Evolutionary conservation across 2,329 filamentous ascomycete species (phyloP).

Genomic region (Penicillium sp.): DNA sequence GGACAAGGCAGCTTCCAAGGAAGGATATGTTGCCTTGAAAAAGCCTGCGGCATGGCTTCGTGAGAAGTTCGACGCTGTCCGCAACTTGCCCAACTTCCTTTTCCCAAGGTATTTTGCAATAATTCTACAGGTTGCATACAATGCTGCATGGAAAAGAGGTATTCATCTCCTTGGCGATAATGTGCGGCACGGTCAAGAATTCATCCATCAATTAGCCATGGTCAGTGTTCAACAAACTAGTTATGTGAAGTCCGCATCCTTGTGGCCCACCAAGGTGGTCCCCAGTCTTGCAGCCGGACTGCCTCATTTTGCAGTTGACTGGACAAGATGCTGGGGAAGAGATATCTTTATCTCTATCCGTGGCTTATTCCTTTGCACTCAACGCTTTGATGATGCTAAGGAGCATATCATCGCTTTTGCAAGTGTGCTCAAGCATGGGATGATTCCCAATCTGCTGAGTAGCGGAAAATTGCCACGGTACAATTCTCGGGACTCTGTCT

Average conservation of each 20-base stretch:
- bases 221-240: constrained; percentile 91
- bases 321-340: constrained; percentile 95
- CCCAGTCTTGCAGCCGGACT: constrained; percentile 87
- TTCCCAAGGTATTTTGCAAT: constrained; percentile 91
- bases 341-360: constrained; percentile 96
- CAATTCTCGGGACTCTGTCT: constrained; percentile 93
- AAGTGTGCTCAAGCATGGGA: constrained; percentile 94
- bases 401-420: constrained; percentile 95
- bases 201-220: constrained; percentile 83
- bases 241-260: constrained; percentile 80
- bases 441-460: constrained; percentile 92
- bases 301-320: constrained; percentile 89
- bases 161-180: constrained; percentile 76
- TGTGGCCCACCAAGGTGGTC: constrained; percentile 81
- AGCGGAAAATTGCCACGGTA: constrained; percentile 84
- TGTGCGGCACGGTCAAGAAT: constrained; percentile 77
- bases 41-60: constrained; percentile 74
- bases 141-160: constrained; percentile 73
- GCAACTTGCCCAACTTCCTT: constrained; percentile 81
- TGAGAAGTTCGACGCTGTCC: constrained; percentile 80
- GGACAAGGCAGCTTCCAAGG: constrained; percentile 65
- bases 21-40: constrained; percentile 61
- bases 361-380: constrained; percentile 86
- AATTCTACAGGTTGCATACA: constrained; percentile 82
- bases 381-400: constrained; percentile 80